Conservation (phyloP, 176 grass and related monocot genomes). For the Leersia perrieri region DNA sequence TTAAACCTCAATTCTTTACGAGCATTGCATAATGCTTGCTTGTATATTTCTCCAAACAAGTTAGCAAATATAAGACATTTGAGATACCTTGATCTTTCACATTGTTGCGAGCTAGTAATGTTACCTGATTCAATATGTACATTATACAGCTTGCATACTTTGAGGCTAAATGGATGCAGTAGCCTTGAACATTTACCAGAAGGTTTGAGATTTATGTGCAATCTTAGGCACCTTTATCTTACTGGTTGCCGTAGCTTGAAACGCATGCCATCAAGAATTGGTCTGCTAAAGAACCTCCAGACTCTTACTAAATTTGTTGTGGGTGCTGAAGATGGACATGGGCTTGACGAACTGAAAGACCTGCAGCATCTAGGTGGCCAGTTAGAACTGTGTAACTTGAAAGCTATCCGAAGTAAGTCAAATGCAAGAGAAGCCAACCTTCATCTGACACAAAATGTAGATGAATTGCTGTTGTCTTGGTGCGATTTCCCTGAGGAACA, state of each 20-base stretch:
- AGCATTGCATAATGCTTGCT: not conserved
- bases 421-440: not conserved
- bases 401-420: not conserved
- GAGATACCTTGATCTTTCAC: not conserved
- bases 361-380: slow-evolving; percentile 8
- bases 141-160: slow-evolving; percentile 6
- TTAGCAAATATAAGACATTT: not conserved
- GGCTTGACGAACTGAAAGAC: slow-evolving; percentile 20
- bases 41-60: not conserved
- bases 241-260: not conserved
- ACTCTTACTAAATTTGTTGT: slow-evolving; percentile 20
- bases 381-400: slow-evolving; percentile 6
- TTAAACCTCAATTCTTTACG: not conserved
- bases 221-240: not conserved
- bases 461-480: too few relatives aligned
- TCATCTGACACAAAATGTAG: too few relatives aligned
- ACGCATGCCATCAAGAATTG: not conserved
- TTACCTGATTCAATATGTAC: not conserved
- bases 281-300: not conserved
- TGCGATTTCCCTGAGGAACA: not conserved
- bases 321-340: not conserved
- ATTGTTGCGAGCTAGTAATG: not conserved
- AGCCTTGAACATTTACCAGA: not conserved
- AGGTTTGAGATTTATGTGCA: slow-evolving; percentile 9
- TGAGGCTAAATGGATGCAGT: not conserved